These are phyloP conservation scores for Exophiala alcalophila DNA, from an alignment of 2,329 filamentous ascomycete genomes.

Conservation along the genomic window DNA sequence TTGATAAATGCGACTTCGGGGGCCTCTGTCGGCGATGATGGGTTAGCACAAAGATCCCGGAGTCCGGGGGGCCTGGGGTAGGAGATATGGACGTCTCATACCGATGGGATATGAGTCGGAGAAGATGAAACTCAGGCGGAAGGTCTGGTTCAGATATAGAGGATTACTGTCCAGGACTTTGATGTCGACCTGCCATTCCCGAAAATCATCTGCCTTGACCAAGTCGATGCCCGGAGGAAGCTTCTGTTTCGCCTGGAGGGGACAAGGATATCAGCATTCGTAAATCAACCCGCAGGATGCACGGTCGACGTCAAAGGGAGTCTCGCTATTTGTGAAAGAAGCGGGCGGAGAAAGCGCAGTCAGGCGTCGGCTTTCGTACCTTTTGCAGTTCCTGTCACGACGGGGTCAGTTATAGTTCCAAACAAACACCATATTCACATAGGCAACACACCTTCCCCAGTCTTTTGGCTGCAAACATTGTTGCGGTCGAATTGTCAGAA, in stretches of 20 bases:
- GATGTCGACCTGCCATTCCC: constrained; percentile 92
- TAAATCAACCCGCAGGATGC: too few relatives aligned
- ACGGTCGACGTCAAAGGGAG: background rate
- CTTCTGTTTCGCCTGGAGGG: constrained; percentile 53
- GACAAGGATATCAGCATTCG: too few relatives aligned
- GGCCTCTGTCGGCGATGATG: constrained; percentile 60
- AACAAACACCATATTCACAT: background rate
- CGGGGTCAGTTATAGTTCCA: constrained; percentile 29
- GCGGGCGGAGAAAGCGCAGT: background rate
- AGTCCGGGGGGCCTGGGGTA: too few relatives aligned
- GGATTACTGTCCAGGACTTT: constrained; percentile 86
- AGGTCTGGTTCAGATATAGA: constrained; percentile 75
- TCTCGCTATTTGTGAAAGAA: background rate
- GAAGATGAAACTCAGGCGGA: constrained; percentile 85
- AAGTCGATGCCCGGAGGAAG: constrained; percentile 70
- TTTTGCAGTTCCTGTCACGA: constrained; percentile 52
- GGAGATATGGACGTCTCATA: too few relatives aligned
- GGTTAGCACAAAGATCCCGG: too few relatives aligned
- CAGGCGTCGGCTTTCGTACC: constrained; percentile 40
- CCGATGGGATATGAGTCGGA: constrained; percentile 83
- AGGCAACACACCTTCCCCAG: constrained; percentile 42
- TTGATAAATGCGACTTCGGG: constrained; percentile 89
- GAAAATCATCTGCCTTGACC: constrained; percentile 74
- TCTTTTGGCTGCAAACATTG: constrained; percentile 52
- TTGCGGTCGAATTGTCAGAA: constrained; percentile 5